Conservation (phyloP, 2,329 filamentous ascomycete species). For the Pezicula radicicola region DNA sequence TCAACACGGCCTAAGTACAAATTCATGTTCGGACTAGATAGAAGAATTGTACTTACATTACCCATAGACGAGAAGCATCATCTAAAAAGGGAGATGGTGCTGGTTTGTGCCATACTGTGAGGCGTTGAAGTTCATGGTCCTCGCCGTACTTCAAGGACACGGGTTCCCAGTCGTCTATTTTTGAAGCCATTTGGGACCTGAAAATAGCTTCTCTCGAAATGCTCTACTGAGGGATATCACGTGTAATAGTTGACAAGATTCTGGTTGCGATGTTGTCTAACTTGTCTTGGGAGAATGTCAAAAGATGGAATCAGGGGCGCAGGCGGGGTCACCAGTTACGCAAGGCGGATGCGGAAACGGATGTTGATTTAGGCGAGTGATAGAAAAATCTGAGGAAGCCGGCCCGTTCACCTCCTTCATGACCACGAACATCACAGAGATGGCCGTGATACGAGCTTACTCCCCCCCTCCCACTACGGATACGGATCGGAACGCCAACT, state of each 20-base stretch:
- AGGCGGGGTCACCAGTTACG: background rate
- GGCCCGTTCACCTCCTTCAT: background rate
- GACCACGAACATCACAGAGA: background rate
- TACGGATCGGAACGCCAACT: background rate
- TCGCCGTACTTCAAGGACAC: background rate
- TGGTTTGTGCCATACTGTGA: background rate
- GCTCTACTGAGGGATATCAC: too few relatives aligned
- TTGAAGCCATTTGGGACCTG: too few relatives aligned
- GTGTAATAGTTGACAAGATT: too few relatives aligned
- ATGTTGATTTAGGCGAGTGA: background rate
- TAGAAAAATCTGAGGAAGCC: background rate
- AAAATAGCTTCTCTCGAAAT: too few relatives aligned
- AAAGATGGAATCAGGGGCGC: too few relatives aligned
- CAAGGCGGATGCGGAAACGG: constrained; percentile 2
- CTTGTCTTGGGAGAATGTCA: too few relatives aligned
- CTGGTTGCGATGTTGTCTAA: too few relatives aligned
- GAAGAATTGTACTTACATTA: background rate
- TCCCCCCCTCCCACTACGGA: background rate
- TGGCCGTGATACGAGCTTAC: background rate
- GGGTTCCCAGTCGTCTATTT: background rate
- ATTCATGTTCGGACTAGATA: too few relatives aligned
- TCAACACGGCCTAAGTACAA: too few relatives aligned
- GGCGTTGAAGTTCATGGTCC: background rate
- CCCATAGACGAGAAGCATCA: background rate
- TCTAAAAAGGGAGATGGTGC: background rate